Conservation (phyloP, 2,329 filamentous ascomycete genomes). For the Ceratocystis eucalypticola region DNA sequence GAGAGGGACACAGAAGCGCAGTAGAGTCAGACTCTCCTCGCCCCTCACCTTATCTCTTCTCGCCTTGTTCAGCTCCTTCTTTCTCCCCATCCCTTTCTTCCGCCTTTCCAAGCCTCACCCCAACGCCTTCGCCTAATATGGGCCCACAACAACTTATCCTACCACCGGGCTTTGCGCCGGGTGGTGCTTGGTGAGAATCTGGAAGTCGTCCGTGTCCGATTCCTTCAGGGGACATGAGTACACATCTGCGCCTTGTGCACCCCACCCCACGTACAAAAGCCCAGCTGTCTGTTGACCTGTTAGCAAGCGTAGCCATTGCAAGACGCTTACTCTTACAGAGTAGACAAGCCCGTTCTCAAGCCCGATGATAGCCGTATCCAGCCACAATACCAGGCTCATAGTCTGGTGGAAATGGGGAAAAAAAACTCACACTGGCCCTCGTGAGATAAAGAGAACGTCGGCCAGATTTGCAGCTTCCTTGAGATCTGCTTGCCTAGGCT, state of each 20-base stretch:
- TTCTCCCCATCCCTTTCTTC: no score
- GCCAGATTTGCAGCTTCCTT: conserved; percentile 45
- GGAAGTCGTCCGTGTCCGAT: neutral
- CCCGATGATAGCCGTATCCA: neutral
- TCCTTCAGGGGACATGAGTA: neutral
- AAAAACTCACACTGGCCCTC: conserved; percentile 30
- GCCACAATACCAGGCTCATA: neutral
- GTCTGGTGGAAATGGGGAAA: neutral
- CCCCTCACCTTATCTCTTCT: neutral
- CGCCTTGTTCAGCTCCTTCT: no score
- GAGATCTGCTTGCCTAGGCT: conserved; percentile 48
- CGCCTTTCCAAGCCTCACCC: no score
- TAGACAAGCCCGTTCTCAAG: neutral
- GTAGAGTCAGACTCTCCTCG: neutral
- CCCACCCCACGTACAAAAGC: conserved; percentile 52
- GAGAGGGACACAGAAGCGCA: neutral
- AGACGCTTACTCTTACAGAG: neutral
- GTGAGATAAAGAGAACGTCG: conserved; percentile 62
- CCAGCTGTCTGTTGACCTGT: conserved; percentile 28
- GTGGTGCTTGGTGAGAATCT: neutral
- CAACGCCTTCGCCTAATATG: neutral
- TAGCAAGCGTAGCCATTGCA: neutral
- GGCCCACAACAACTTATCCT: neutral
- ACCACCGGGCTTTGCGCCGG: neutral
- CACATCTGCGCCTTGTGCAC: conserved; percentile 34